These are phyloP conservation scores for Phytophthora vignae DNA, from an alignment of 352 stramenopile species.

Conservation along the genomic window DNA sequence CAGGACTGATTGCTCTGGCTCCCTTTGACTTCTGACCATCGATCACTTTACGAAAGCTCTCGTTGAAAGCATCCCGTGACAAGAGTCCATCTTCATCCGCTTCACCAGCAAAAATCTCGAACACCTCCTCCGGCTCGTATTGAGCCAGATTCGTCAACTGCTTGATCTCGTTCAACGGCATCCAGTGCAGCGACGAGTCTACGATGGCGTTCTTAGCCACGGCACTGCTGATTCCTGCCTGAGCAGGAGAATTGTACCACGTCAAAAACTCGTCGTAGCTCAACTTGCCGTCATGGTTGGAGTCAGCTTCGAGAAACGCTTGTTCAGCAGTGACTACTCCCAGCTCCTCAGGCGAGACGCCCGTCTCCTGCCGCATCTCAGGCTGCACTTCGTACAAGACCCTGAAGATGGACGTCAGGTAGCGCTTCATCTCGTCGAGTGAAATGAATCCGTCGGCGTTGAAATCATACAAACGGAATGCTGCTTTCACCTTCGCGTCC, in stretches of 20 bases:
- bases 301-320: constrained; percentile 86
- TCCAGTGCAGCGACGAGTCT: constrained; percentile 81
- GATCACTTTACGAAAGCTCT: constrained; percentile 81
- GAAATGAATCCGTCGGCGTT: constrained; percentile 89
- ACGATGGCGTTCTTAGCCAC: constrained; percentile 80
- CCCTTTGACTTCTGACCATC: constrained; percentile 40
- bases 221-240: constrained; percentile 71
- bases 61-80: constrained; percentile 76
- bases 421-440: constrained; percentile 88
- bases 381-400: constrained; percentile 88
- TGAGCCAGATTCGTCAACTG: constrained; percentile 82
- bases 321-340: constrained; percentile 85
- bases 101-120: constrained; percentile 87
- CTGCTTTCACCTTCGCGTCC: constrained; percentile 85
- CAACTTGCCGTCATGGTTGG: constrained; percentile 81
- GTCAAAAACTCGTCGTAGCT: constrained; percentile 90
- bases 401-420: constrained; percentile 89
- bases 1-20: constrained; percentile 13
- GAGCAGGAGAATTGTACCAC: constrained; percentile 84
- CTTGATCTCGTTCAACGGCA: constrained; percentile 85
- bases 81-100: constrained; percentile 78
- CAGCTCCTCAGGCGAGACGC: constrained; percentile 76
- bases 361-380: constrained; percentile 70
- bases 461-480: constrained; percentile 88
- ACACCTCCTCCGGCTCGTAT: constrained; percentile 85